Base-by-base conservation (phyloP, 257 asterid species). In the Leonotis leonurus region DNA sequence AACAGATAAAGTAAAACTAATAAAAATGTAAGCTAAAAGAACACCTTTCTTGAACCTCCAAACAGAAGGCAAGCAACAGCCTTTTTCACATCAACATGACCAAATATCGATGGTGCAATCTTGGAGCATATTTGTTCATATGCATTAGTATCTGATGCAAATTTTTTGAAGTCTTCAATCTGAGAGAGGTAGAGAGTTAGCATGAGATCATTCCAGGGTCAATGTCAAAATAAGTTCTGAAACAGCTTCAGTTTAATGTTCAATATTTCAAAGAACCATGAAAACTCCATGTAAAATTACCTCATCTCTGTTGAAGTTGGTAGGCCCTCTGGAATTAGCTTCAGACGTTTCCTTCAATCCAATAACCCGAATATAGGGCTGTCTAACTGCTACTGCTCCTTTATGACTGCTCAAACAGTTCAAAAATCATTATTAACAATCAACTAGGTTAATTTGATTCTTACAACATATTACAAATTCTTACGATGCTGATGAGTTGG, bases 351-450 rank as follows among this genome's bases (percentile, higher is more conserved):
- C 95, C 75, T 92, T 95, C 58, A 92, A 70, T 62, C 99, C 99
- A 60, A 92, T 97, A 41, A 92, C 96, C 65, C 99, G 78, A 62
- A 92, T 75, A 67, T 92, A 92, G 50, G 99, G 99, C 80, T 92
- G 99, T 76, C 97, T 86, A 61, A 92, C 85, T 51, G 99, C 99
- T 75, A 92, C 99, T 54, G 99, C 99, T 62, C 96, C 96, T 79
- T 78, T 92, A 61, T 85, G 89, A 43, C 97, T 92, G 87, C 64
- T 56, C 64, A 60, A 68, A 71, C 54, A 46, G 75, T 63, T 45
- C 58, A 75, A 60, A 57, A 32, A 11, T 44, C 35, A 36, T 40
- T 8, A 51, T 40, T 13, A 69, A 59, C 25, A 70, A 60, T 24
- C n/a, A 61, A 40, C 52, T 4, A 54, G 40, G 46, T 25, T 16